Conservation (phyloP, 257 asterid species). For the Datura wrightii region DNA sequence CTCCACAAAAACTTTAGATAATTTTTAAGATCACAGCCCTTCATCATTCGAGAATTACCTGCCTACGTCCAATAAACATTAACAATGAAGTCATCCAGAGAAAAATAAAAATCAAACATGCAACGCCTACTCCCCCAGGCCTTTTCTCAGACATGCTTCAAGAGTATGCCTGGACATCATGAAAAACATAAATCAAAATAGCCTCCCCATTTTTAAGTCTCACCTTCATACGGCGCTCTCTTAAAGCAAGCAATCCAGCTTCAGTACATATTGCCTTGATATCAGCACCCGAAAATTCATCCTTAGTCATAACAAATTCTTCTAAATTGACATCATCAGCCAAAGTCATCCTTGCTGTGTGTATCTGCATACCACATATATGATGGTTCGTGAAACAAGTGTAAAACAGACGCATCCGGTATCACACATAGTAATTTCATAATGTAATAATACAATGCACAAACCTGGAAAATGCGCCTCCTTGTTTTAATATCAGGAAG, state of each 20-base stretch:
- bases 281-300: conserved; percentile 97
- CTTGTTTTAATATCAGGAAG: conserved; percentile 91
- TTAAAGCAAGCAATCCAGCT: conserved; percentile 91
- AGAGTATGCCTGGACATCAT: not conserved
- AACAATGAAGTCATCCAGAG: not conserved
- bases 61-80: not conserved
- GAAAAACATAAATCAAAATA: not conserved
- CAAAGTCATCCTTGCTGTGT: conserved; percentile 91
- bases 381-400: not conserved
- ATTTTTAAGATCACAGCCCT: not conserved
- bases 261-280: conserved; percentile 96
- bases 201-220: not conserved
- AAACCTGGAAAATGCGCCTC: conserved; percentile 88
- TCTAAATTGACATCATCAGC: conserved; percentile 93
- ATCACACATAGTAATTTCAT: not conserved
- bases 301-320: conserved; percentile 95
- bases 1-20: not conserved
- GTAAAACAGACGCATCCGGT: not conserved
- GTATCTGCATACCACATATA: conserved; percentile 62
- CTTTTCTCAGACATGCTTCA: not conserved
- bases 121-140: not conserved
- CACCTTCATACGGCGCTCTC: conserved; percentile 98
- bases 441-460: conserved; percentile 1
- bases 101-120: not conserved
- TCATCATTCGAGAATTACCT: not conserved